These are phyloP conservation scores for Hirsutella minnesotensis DNA, from an alignment of 2,329 filamentous ascomycete genomes.

Conservation along the genomic window DNA sequence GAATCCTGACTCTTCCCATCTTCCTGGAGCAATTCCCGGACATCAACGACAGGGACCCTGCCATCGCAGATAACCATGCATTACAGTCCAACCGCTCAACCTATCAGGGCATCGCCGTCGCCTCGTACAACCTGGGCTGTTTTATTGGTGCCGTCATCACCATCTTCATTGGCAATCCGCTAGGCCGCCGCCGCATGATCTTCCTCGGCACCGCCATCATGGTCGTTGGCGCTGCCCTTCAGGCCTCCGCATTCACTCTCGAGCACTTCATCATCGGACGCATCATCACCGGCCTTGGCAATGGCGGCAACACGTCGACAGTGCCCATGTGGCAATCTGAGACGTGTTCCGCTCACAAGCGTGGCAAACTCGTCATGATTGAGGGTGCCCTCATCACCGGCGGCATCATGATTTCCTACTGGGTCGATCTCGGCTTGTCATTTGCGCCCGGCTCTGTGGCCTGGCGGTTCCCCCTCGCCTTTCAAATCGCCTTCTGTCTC, in stretches of 20 bases:
- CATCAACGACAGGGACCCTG: conserved; percentile 25
- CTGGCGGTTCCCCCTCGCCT: conserved; percentile 49
- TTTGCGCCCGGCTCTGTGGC: conserved; percentile 29
- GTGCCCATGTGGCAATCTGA: conserved; percentile 50
- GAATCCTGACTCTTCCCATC: conserved; percentile 55
- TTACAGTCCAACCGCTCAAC: conserved; percentile 29
- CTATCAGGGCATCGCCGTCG: conserved; percentile 42
- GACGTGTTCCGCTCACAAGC: conserved; percentile 42
- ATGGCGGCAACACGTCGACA: conserved; percentile 45
- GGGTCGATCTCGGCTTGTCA: conserved; percentile 47
- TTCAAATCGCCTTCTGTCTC: conserved; percentile 44
- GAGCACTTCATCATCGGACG: conserved; percentile 46
- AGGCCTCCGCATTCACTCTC: conserved; percentile 41
- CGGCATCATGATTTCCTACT: conserved; percentile 46
- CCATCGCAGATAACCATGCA: conserved; percentile 19
- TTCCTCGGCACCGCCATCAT: conserved; percentile 47
- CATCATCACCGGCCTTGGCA: conserved; percentile 46
- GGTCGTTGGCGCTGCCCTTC: conserved; percentile 45
- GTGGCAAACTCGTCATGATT: conserved; percentile 50
- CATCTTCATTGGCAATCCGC: conserved; percentile 52
- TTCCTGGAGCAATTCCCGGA: conserved; percentile 48
- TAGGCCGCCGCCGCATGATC: conserved; percentile 48
- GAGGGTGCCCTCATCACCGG: conserved; percentile 46
- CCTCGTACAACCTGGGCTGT: conserved; percentile 48
- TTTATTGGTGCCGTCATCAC: conserved; percentile 53